Evolutionary conservation across 2,329 filamentous ascomycete genomes (phyloP).

Genomic region (Claviceps arundinis): DNA sequence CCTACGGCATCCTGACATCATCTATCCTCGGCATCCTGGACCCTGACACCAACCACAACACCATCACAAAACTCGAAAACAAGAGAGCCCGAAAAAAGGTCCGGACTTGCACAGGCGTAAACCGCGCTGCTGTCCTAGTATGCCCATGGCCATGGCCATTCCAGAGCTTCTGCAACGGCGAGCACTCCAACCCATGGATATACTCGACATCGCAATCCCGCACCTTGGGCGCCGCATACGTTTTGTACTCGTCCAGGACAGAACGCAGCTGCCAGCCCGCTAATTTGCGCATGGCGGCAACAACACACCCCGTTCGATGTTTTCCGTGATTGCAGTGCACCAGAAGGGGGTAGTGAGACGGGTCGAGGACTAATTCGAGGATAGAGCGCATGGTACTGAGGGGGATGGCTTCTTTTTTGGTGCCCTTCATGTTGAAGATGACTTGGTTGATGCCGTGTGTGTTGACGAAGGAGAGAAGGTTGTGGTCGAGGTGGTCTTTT

Average conservation of each 20-base stretch:
- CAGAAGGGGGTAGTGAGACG: slow-evolving; percentile 63
- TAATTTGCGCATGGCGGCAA: slow-evolving; percentile 63
- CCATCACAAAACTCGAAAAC: slow-evolving; percentile 27
- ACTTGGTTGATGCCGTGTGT: slow-evolving; percentile 57
- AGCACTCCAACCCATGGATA: slow-evolving; percentile 36
- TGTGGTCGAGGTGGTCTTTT: slow-evolving; percentile 41
- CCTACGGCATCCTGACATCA: not conserved
- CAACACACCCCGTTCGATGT: slow-evolving; percentile 84
- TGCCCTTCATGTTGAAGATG: slow-evolving; percentile 70
- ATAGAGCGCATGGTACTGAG: slow-evolving; percentile 55
- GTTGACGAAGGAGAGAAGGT: slow-evolving; percentile 48
- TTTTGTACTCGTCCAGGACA: slow-evolving; percentile 60
- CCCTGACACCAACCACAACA: slow-evolving; percentile 30
- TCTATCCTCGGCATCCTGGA: slow-evolving; percentile 12
- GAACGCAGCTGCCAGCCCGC: slow-evolving; percentile 50
- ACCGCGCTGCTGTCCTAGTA: slow-evolving; percentile 4
- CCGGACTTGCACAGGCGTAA: slow-evolving; percentile 15
- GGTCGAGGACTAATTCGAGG: slow-evolving; percentile 57
- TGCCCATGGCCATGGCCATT: slow-evolving; percentile 5
- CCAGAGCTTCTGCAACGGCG: slow-evolving; percentile 17
- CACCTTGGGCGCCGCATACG: slow-evolving; percentile 47
- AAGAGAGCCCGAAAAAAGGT: slow-evolving; percentile 30
- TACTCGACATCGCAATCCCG: slow-evolving; percentile 49
- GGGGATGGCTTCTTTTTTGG: slow-evolving; percentile 67
- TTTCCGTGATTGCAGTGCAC: slow-evolving; percentile 93